phyloP scores from a whole-genome alignment of 2,329 filamentous ascomycete genomes.

The Pseudogymnoascus sp. region DNA sequence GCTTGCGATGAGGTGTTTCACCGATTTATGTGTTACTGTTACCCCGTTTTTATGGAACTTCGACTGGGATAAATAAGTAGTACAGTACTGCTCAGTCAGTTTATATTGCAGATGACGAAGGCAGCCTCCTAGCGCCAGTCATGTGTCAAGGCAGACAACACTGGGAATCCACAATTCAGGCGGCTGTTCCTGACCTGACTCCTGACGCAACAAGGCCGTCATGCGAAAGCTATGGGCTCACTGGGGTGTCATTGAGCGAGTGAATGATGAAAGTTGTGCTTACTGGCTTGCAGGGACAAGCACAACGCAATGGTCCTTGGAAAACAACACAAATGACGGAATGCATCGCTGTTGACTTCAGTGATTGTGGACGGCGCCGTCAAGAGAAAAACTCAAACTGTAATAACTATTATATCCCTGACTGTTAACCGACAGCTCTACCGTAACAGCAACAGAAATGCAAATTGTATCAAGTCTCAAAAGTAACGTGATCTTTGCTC shows the following conservation, averaged over 20 bases:
- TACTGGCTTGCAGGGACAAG: background rate
- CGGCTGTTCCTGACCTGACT: slow-evolving; percentile 1
- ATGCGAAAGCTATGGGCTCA: background rate
- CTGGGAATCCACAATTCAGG: background rate
- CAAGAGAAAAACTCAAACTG: background rate
- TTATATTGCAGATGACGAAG: slow-evolving; percentile 3
- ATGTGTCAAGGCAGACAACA: background rate
- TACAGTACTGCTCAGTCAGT: background rate
- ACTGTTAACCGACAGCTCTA: background rate
- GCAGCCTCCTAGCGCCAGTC: background rate
- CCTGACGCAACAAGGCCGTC: background rate
- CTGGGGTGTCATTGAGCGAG: background rate
- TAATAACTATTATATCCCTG: background rate
- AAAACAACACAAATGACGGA: background rate
- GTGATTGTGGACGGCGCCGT: background rate
- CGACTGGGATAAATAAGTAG: background rate
- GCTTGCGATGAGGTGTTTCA: background rate
- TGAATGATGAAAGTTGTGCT: background rate
- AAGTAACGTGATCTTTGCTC: background rate
- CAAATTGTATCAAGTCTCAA: background rate
- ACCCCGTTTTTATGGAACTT: background rate
- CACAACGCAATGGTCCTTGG: background rate
- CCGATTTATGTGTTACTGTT: background rate
- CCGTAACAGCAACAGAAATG: background rate
- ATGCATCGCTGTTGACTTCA: background rate